Evolutionary conservation across 2,329 filamentous ascomycete genomes (phyloP), one percentile per base, ranked within the genome.

Genomic region (Cercospora janseana): DNA sequence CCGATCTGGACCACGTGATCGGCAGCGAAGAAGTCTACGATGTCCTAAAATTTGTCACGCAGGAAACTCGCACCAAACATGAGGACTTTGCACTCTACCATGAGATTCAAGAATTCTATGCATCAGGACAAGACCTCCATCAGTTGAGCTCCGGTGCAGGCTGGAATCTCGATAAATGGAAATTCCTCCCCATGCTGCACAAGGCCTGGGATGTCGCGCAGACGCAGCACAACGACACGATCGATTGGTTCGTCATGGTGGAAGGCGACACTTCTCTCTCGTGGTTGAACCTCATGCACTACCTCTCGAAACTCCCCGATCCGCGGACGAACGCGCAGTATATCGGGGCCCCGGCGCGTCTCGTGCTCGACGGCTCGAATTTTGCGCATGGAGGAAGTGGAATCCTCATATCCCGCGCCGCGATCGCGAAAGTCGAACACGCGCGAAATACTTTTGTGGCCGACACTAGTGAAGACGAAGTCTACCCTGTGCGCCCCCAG

Each of bases 111-210:
- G 29, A 60, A 15, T 66, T 62, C 43, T 56, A 62, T 13, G 50
- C 52, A 6, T 59, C 64, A 43, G 63, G 64, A 1, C 65, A 65
- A 50, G 60, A 68, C 40, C 49, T 62, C 26, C 52, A 55, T 41
- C 52, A 61, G 24, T 51, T 69, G 5, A 55, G 58, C 26, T 60
- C 63, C 8, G 47, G 54, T 26, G 54, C 67, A 63, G 77, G 76
- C 3, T 80, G 78, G 78, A 70, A 65, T 21, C 69, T 80, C 26
- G 78, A 81, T 65, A 78, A 77, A 59, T 81, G 75, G 70, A 81
- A 81, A 61, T 80, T 80, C 54, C 61, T 81, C 21, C 76, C 78
- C 24, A 78, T 79, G 72, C 66, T 81, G 3, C 75, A 79, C 52
- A 65, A 72, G 18, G 74, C 77, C 0, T 78, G 75, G 66, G 63